These are phyloP conservation scores for Coniochaeta sp. DNA, from an alignment of 2,329 filamentous ascomycete species.

Conservation along the genomic window DNA sequence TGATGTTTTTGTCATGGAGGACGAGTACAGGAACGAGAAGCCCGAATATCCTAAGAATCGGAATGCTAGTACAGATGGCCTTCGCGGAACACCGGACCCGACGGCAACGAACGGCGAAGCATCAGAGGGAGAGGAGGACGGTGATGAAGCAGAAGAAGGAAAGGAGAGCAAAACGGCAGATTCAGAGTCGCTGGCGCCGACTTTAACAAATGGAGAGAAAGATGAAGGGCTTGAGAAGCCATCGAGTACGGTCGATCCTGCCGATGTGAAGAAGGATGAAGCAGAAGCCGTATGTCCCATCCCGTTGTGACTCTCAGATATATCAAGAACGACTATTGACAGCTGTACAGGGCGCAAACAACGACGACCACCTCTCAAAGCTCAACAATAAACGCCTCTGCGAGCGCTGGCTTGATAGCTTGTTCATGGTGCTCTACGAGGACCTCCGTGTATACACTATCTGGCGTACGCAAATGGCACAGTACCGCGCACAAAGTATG, in stretches of 20 bases:
- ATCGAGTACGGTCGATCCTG: constrained; percentile 68
- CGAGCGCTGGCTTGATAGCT: constrained; percentile 94
- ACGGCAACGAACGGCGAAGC: constrained; percentile 37
- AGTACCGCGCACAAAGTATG: constrained; percentile 86
- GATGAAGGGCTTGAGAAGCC: constrained; percentile 61
- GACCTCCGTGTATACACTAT: constrained; percentile 98
- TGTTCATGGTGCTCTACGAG: constrained; percentile 99
- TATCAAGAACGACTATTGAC: constrained; percentile 12
- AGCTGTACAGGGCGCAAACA: constrained; percentile 45
- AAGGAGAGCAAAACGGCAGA: constrained; percentile 19
- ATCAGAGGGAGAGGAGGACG: constrained; percentile 20
- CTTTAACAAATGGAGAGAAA: constrained; percentile 21
- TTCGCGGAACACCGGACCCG: constrained; percentile 62
- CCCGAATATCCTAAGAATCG: constrained; percentile 54
- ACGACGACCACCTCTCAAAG: constrained; percentile 71
- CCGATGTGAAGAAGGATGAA: constrained; percentile 57
- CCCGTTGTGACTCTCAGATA: not conserved
- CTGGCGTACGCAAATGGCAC: constrained; percentile 96
- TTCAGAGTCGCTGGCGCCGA: constrained; percentile 16
- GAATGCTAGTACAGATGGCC: constrained; percentile 71
- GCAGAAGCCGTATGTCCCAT: constrained; percentile 57
- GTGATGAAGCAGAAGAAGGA: constrained; percentile 24
- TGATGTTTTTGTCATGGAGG: constrained; percentile 98
- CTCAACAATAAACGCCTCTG: constrained; percentile 97
- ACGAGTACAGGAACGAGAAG: constrained; percentile 90